Evolutionary conservation across 352 stramenopile species (phyloP), one percentile per base, ranked within the genome.

Genomic region (Globisporangium takayamanum): DNA sequence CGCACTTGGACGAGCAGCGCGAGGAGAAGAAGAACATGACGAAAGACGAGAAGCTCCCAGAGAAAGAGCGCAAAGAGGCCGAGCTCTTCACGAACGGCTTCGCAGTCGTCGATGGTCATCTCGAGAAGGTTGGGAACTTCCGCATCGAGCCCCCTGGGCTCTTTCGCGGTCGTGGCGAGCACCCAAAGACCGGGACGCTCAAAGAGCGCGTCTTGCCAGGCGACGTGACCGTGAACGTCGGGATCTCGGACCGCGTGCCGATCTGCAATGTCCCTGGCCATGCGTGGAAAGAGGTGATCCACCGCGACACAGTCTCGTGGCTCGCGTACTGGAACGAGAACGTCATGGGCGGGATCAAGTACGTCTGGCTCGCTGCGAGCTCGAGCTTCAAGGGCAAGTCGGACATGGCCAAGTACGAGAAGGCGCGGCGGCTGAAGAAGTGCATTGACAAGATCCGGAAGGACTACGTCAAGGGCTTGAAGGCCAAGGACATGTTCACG

Each of bases 301-400:
- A 99, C 64, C 92, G 85, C 41, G 83, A 94, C 64, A 89, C 83
- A 4, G 84, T 94, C 30, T 95, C 91, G 41, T 97, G 89, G 90
- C 73, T 98, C 12, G 93, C 91, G 33, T 96, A 92, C 64, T 98
- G 95, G 95, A 99, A 98, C 59, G 97, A 99, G 68, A 99, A 99
- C 66, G 97, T 99, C 50, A 98, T 98, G 80, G 85, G 84, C 48
- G 89, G 95, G 54, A 98, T 95, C 64, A 99, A 99, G 73, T 99
- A 99, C 80, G 98, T 99, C 59, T 98, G 97, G 71, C 88, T 99
- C 36, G 95, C 96, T 0, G 96, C 97, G 42, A 97, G 89, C 55
- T 99, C 92, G 14, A 98, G 88, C 60, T 99, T 99, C 73, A 99
- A 99, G 83, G 97, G 97, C 25, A 99, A 99, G 70, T 95, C 87